Base-by-base conservation (phyloP, 352 stramenopile genomes). In the Saprolegnia parasitica region DNA sequence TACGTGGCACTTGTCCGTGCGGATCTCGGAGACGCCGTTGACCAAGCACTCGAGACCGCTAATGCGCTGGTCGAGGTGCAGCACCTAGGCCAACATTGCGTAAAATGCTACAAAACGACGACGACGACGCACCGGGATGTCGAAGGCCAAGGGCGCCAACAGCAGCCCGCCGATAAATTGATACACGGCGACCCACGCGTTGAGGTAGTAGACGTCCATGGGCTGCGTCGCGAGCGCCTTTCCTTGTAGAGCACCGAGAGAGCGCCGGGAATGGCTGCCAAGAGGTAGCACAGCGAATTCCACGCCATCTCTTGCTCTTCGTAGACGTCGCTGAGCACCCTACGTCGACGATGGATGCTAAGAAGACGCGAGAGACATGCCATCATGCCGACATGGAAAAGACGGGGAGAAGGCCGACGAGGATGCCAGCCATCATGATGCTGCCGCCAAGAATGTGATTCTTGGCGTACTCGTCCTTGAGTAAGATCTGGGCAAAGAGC, bases 201-300 rank as follows among this genome's bases (percentile, higher is more conserved):
- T 95, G 26, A 95, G 73, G 63, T 95, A 95, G 39, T 86, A 80
- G 76, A 93, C 90, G 65, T 95, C 83, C 81, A 95, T 90, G 35
- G 87, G 87, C 56, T 92, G 84, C 55, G 90, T 77, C 29, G 83
- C 81, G 71, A 95, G 92, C 15, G 81, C 72, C 11, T 78, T 82
- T 95, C 87, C 58, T 95, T 95, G 74, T 95, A 95, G 46, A 94
- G 71, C 80, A 93, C 92, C 13, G 86, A 94, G n/a, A 93, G 47
- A 0, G 87, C 77, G 2, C 84, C 86, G 10, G 86, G 87, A 15
- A 96, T 72, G 9, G 86, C 84, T 20, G 87, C 86, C 24, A 93
- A 61, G 40, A 94, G 65, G 62, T 92, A 96, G 66, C 93, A 81
- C 1, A 96, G 50, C 81, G 79, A 91, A 76, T 92, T 91, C 85